phyloP scores from a whole-genome alignment of 2,329 filamentous ascomycete genomes.

The Lasiodiplodia theobromae region DNA sequence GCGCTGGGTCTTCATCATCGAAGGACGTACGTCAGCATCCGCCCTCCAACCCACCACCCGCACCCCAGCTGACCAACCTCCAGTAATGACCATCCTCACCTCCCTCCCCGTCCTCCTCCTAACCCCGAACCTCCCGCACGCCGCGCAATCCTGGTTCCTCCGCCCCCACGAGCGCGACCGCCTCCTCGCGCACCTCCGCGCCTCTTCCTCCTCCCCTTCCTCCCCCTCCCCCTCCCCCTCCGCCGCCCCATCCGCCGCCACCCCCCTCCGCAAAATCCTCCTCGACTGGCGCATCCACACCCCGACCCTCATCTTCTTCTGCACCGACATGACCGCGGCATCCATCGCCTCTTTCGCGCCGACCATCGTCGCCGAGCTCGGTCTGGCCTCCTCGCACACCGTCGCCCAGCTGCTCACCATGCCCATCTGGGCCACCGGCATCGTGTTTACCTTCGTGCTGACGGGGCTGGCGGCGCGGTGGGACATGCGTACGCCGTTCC shows the following conservation, averaged over 20 bases:
- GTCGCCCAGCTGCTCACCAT: slow-evolving; percentile 67
- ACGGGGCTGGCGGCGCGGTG: slow-evolving; percentile 65
- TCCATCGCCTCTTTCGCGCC: slow-evolving; percentile 53
- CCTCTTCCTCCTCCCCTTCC: slow-evolving; percentile 42
- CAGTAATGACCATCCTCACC: slow-evolving; percentile 13
- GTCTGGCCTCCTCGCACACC: slow-evolving; percentile 60
- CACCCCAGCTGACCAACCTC: not conserved
- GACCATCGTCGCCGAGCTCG: slow-evolving; percentile 70
- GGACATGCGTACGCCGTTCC: slow-evolving; percentile 66
- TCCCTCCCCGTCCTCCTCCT: not conserved
- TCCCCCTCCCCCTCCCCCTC: slow-evolving; percentile 30
- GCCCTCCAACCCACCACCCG: not conserved
- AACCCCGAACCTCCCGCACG: slow-evolving; percentile 6
- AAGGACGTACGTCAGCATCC: slow-evolving; percentile 31
- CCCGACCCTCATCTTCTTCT: slow-evolving; percentile 46
- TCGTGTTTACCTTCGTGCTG: slow-evolving; percentile 36
- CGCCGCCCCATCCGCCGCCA: slow-evolving; percentile 30
- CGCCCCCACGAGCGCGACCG: not conserved
- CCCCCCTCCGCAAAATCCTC: slow-evolving; percentile 30
- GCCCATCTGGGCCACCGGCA: slow-evolving; percentile 35
- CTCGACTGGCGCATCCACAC: slow-evolving; percentile 53
- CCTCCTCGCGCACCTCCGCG: not conserved
- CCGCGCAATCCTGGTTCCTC: slow-evolving; percentile 13
- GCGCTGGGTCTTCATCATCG: slow-evolving; percentile 47
- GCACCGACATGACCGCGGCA: slow-evolving; percentile 44